Evolutionary conservation across 495 filamentous ascomycete genomes (phyloP).

Genomic region (Aspergillus avenaceus): DNA sequence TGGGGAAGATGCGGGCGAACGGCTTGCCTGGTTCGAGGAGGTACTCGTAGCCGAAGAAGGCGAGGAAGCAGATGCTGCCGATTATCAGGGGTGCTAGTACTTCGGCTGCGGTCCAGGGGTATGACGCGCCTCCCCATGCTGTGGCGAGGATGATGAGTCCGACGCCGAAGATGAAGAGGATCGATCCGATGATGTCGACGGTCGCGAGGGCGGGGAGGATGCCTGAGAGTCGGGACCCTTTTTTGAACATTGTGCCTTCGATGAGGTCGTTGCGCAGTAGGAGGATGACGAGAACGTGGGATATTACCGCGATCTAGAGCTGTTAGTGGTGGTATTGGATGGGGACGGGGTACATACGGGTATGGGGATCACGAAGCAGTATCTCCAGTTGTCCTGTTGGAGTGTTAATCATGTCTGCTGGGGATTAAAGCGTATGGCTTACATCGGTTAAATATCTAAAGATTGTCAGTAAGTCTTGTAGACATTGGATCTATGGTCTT

Average conservation of each 20-base stretch:
- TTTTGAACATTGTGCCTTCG: slow-evolving; percentile 20
- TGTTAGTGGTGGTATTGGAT: neutral
- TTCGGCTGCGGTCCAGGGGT: slow-evolving; percentile 47
- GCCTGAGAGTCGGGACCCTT: slow-evolving; percentile 12
- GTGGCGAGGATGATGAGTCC: slow-evolving; percentile 54
- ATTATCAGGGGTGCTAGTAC: slow-evolving; percentile 50
- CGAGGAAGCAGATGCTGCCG: slow-evolving; percentile 40
- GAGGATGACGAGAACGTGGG: slow-evolving; percentile 25
- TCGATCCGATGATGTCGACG: slow-evolving; percentile 51
- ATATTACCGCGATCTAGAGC: slow-evolving; percentile 24
- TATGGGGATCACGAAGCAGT: slow-evolving; percentile 56
- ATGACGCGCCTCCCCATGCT: slow-evolving; percentile 55
- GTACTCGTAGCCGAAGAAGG: slow-evolving; percentile 53
- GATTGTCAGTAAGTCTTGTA: neutral
- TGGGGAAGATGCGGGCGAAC: slow-evolving; percentile 39
- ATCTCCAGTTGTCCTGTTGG: slow-evolving; percentile 46
- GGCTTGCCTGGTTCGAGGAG: slow-evolving; percentile 44
- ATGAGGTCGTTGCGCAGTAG: slow-evolving; percentile 32
- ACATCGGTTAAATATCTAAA: slow-evolving; percentile 23
- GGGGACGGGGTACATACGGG: slow-evolving; percentile 32
- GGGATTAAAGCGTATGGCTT: neutral
- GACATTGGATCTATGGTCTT: slow-evolving; percentile 10
- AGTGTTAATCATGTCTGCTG: slow-evolving; percentile 20
- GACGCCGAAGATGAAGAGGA: slow-evolving; percentile 56
- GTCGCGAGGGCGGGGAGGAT: slow-evolving; percentile 39